Evolutionary conservation across 176 grass and related monocot genomes (phyloP).

Genomic region (sorghum (Sorghum bicolor)): Sorghum_bicolor_NCBIv3 NC_012875.2:47951501-47952000

Average conservation of each 20-base stretch:
- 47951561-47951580: conserved; percentile 70
- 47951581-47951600: conserved; percentile 56
- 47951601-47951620: conserved; percentile 78
- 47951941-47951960: neutral
- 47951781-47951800: neutral
- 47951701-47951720: conserved; percentile 73
- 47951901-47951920: neutral
- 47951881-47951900: too few species aligned
- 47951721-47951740: conserved; percentile 33
- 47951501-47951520: conserved; percentile 39
- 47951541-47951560: conserved; percentile 73
- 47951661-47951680: conserved; percentile 55
- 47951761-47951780: neutral
- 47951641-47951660: conserved; percentile 67
- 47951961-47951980: neutral
- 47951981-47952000: neutral
- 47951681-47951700: conserved; percentile 79
- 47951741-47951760: neutral
- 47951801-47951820: neutral
- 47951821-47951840: too few species aligned
- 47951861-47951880: neutral
- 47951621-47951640: conserved; percentile 77
- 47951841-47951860: neutral
- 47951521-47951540: conserved; percentile 84
- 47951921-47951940: neutral